Evolutionary conservation across 441 rosid genomes (phyloP).

Genomic region (Brassica balearica): DNA sequence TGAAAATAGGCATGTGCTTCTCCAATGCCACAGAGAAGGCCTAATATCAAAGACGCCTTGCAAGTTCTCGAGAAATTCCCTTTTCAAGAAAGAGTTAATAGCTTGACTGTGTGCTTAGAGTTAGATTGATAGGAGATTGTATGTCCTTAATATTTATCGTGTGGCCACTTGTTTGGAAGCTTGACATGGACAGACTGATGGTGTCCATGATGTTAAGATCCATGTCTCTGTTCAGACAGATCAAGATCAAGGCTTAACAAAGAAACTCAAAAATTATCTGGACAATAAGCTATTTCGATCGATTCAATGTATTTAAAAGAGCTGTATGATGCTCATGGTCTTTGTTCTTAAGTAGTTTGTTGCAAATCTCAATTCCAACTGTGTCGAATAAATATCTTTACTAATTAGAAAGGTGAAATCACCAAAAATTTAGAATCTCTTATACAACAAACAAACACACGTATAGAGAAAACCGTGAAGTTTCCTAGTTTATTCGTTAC

Average conservation of each 20-base stretch:
- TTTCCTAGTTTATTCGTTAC: too few species aligned
- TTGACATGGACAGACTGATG: background rate
- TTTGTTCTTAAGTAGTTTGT: background rate
- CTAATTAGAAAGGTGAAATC: background rate
- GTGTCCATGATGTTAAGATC: background rate
- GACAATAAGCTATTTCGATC: background rate
- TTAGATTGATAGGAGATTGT: too few species aligned
- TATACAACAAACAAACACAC: background rate
- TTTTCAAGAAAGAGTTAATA: background rate
- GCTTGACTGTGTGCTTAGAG: too few species aligned
- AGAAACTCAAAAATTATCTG: background rate
- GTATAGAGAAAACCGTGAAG: background rate
- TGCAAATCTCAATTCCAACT: background rate
- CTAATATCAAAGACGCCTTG: conserved; percentile 72
- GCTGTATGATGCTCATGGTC: background rate
- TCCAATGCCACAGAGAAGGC: conserved; percentile 83
- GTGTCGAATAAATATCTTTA: background rate
- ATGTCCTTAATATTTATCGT: too few species aligned
- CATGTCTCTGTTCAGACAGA: background rate
- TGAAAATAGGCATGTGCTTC: conserved; percentile 85
- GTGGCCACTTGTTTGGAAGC: background rate
- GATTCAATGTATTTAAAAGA: background rate
- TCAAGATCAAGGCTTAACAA: background rate
- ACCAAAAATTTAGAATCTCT: background rate
- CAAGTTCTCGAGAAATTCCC: conserved; percentile 77